Evolutionary conservation across 2,329 filamentous ascomycete genomes (phyloP), one percentile per base, ranked within the genome.

Genomic region (Lachnellula occidentalis): DNA sequence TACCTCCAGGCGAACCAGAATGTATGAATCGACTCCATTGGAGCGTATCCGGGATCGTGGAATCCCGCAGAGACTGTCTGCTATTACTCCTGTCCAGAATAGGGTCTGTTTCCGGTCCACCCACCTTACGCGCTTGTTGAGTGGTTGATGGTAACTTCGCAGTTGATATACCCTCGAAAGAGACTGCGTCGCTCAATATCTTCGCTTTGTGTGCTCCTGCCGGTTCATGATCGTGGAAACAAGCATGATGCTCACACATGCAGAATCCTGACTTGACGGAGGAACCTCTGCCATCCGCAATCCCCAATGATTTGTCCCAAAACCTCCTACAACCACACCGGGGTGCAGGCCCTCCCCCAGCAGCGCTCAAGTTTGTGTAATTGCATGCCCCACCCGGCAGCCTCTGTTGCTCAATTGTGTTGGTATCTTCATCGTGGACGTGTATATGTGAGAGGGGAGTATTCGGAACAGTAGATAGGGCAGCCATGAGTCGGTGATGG

Each of bases 221-320:
- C 34, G 62, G 54, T 37, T 58, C 58, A 51, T 57, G 55, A 48
- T 72, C 67, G 68, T 82, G 79, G 64, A 76, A 81, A 66, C 79
- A 81, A 6, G 78, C 78, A 72, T 82, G 79, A 65, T 82, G 79
- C 41, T 76, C 76, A 61, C 79, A 82, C 53, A 77, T 74, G 67
- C 79, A 82, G 22, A 64, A 60, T 19, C 58, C 66, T 17, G 61
- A 57, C 52, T 54, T 50, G 36, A 42, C 48, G 43, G 31, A 45
- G 24, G 42, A 27, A 31, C 48, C 48, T 51, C 42, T 41, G 50
- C 46, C 46, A 50, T 36, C 45, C 39, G 17, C 45, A 51, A 19
- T 34, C 14, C 36, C 54, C 46, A 58, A 50, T n/a, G 68, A 66
- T 73, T 74, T 69, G 58, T 66, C 64, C 75, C 77, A 81, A 62